phyloP scores from a whole-genome alignment of 1,284 basidiomycete genomes.

The Golubevia pallescens region DNA sequence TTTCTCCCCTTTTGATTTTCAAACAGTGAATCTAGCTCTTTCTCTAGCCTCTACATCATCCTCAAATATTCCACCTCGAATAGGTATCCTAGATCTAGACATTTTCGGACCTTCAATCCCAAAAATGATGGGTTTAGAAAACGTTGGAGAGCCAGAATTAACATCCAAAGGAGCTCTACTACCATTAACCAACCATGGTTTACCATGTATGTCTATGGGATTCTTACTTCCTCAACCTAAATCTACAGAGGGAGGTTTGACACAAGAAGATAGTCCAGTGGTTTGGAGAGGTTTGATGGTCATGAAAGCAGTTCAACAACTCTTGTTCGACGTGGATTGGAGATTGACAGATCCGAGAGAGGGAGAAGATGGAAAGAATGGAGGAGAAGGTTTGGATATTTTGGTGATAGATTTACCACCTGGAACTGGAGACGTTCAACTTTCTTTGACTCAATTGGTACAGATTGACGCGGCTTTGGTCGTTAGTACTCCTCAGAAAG shows the following conservation, averaged over 20 bases:
- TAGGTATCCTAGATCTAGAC: conserved; percentile 56
- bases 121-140: conserved; percentile 57
- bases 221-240: conserved; percentile 43
- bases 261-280: conserved; percentile 31
- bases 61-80: conserved; percentile 11
- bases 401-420: conserved; percentile 96
- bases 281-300: conserved; percentile 64
- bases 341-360: conserved; percentile 6
- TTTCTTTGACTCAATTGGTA: conserved; percentile 90
- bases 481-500: conserved; percentile 93
- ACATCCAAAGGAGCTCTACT: conserved; percentile 45
- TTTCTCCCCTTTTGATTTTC: background rate
- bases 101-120: conserved; percentile 59
- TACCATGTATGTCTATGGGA: conserved; percentile 61
- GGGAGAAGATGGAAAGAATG: background rate
- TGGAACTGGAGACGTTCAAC: conserved; percentile 92
- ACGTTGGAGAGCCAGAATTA: conserved; percentile 51
- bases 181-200: conserved; percentile 51
- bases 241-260: conserved; percentile 1
- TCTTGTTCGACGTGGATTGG: conserved; percentile 63
- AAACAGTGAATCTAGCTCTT: conserved; percentile 42
- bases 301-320: conserved; percentile 62
- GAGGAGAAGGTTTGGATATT: conserved; percentile 74
- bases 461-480: conserved; percentile 52
- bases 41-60: conserved; percentile 16